phyloP scores from a whole-genome alignment of 129 eudicot genomes.

The Pittosporum tobira region DNA sequence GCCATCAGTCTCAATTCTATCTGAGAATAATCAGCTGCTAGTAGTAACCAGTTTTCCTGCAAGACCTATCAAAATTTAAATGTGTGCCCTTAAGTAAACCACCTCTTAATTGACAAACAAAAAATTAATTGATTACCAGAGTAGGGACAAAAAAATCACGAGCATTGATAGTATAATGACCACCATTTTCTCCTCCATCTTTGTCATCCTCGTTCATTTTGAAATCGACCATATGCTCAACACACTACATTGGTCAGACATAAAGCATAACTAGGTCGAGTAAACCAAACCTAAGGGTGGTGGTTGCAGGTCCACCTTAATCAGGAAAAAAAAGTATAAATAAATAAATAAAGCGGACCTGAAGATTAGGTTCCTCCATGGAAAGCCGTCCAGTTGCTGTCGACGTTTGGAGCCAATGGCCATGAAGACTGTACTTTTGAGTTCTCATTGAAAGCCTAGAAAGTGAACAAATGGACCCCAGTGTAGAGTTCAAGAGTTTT shows the following conservation, averaged over 20 bases:
- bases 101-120: neutral
- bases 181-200: conserved; percentile 26
- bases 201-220: conserved; percentile 31
- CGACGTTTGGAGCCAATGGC: conserved; percentile 99
- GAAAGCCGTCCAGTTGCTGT: conserved; percentile 97
- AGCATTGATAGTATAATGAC: conserved; percentile 54
- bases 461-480: conserved; percentile 88
- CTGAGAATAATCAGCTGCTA: conserved; percentile 98
- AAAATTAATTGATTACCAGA: conserved; percentile 56
- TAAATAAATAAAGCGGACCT: conserved; percentile 32
- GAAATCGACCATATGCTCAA: conserved; percentile 89
- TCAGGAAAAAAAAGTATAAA: neutral
- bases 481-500: conserved; percentile 70
- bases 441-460: conserved; percentile 78
- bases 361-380: conserved; percentile 98
- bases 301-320: no score
- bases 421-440: conserved; percentile 84
- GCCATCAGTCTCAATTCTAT: conserved; percentile 96
- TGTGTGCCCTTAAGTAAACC: conserved; percentile 2
- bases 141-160: conserved; percentile 83
- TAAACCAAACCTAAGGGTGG: no score
- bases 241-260: conserved; percentile 45
- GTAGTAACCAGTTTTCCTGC: conserved; percentile 87
- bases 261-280: neutral
- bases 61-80: conserved; percentile 9